Conservation (phyloP, 192 early-diverging fungal genomes). For the Gonapodya sp. region DNA sequence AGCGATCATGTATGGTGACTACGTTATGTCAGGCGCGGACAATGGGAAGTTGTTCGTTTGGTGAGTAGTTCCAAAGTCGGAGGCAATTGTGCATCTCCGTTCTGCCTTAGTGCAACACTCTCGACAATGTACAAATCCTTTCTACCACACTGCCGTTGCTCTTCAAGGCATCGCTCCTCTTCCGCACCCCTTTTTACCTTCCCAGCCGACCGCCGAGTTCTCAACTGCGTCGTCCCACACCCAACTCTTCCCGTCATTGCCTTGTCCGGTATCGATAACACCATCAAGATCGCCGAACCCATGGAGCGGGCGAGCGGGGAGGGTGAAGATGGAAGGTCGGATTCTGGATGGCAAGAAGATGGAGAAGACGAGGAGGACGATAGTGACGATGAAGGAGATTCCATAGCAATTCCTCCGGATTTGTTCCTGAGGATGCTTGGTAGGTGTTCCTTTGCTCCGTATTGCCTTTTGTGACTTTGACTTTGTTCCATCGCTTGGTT, state of each 20-base stretch:
- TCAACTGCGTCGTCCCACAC: background rate
- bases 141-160: background rate
- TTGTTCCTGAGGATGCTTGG: background rate
- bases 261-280: background rate
- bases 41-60: background rate
- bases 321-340: slow-evolving; percentile 3
- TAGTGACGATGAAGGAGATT: background rate
- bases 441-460: too few relatives aligned
- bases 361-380: background rate
- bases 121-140: too few relatives aligned
- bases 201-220: background rate
- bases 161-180: background rate
- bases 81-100: background rate
- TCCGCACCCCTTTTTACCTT: background rate
- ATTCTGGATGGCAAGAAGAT: too few relatives aligned
- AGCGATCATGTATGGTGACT: background rate
- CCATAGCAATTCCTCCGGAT: background rate
- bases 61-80: background rate
- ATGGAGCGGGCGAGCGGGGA: background rate
- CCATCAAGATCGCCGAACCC: background rate
- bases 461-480: too few relatives aligned
- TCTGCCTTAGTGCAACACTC: background rate
- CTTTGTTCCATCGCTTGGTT: too few relatives aligned
- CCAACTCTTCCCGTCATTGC: background rate
- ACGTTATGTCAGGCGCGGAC: background rate